Evolutionary conservation across 331 rosid species (phyloP).

Genomic region (Spiraea crenata): DNA sequence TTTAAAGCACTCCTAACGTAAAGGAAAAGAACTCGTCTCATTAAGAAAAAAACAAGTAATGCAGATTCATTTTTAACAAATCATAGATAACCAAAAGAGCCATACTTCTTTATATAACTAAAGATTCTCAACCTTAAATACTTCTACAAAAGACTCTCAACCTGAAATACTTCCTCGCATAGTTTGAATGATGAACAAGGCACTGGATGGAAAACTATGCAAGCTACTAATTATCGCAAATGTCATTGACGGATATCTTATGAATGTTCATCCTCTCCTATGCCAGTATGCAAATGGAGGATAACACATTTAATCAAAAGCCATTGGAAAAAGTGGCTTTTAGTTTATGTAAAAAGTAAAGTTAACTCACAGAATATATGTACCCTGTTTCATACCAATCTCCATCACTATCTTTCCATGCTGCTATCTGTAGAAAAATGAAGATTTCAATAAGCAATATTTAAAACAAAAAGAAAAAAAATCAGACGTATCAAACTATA

Average conservation of each 20-base stretch:
- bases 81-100: background rate
- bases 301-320: background rate
- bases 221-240: background rate
- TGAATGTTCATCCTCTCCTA: background rate
- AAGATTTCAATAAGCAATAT: constrained; percentile 16
- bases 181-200: background rate
- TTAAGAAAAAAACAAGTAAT: background rate
- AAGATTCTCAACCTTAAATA: too few relatives aligned
- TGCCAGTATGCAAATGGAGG: background rate
- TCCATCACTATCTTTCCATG: constrained; percentile 97
- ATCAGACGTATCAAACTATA: background rate
- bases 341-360: background rate
- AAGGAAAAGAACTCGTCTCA: too few relatives aligned
- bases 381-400: constrained; percentile 98
- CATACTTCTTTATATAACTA: background rate
- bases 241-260: background rate
- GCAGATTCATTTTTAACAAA: background rate
- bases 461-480: background rate
- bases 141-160: too few relatives aligned
- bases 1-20: too few relatives aligned
- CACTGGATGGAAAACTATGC: background rate
- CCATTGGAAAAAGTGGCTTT: background rate
- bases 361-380: constrained; percentile 87
- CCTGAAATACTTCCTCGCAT: background rate
- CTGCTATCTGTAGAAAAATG: constrained; percentile 69